Base-by-base conservation (phyloP, 2,329 filamentous ascomycete species). In the Stachybotrys chartarum region DNA sequence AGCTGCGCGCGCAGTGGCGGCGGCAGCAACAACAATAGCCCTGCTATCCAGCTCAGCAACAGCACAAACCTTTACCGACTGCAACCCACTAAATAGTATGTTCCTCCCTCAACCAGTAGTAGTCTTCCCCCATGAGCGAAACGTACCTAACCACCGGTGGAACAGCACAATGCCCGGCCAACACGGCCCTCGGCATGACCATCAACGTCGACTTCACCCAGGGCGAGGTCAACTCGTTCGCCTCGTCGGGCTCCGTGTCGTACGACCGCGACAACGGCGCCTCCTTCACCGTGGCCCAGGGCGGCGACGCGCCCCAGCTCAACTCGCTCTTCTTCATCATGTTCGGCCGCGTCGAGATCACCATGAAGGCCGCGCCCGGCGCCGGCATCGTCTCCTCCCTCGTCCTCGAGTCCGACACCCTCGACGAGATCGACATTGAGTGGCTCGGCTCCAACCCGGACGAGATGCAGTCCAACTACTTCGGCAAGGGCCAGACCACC, bases 361-460 rank as follows among this genome's bases (percentile, higher is more conserved):
- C 84, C 35, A 81, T 97, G 77, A 92, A 93, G 73, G 85, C 90
- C 30, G 91, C 94, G 10, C 87, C 91, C 0, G 94, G 94, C 7
- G 85, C 83, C 10, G 94, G 94, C 57, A 97, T 99, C 64, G 92
- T 99, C 61, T 96, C 90, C 71, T 94, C 91, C 50, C 81, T 94
- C 12, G 91, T 99, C 8, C 77, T 99, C 60, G 87, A 96, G 73
- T 97, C 92, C 14, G 93, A 97, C 70, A 83, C 84, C 65, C 81
- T 97, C 49, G 94, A 99, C 72, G 94, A 99, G 76, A 96, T 99
- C 66, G 94, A 99, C 71, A 89, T 93, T 77, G 94, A 99, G 72
- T 97, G 92, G 90, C 82, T 99, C 30, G 94, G 94, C 56, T 84
- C 86, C 55, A 82, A 90, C 67, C 74, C 81, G 60, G 76, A 78